phyloP scores from a whole-genome alignment of 768 basidiomycete species.

The Porphyrellus cyaneotinctus region DNA sequence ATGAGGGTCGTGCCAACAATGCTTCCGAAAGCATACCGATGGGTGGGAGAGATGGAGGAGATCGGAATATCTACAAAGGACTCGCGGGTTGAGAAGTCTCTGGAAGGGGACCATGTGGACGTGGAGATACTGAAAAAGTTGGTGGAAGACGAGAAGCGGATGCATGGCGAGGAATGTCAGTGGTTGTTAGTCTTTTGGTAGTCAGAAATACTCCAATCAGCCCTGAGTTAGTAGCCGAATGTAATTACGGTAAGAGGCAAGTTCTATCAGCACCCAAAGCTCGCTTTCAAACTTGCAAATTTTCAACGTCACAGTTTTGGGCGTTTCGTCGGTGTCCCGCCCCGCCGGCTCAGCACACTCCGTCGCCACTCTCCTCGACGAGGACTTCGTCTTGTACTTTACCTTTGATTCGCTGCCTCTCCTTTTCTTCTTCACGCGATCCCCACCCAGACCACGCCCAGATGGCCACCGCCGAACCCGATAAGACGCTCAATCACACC shows the following conservation, averaged over 20 bases:
- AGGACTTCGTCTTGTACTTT: slow-evolving; percentile 22
- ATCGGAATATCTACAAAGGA: slow-evolving; percentile 51
- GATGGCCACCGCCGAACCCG: slow-evolving; percentile 25
- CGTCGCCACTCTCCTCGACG: slow-evolving; percentile 6
- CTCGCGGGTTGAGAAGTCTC: slow-evolving; percentile 43
- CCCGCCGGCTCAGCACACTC: slow-evolving; percentile 11
- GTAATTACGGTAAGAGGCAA: slow-evolving; percentile 24
- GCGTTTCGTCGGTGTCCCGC: slow-evolving; percentile 9
- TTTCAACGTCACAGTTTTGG: slow-evolving; percentile 23
- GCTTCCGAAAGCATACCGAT: slow-evolving; percentile 62
- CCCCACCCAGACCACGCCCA: slow-evolving; percentile 1
- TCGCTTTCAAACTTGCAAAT: slow-evolving; percentile 22
- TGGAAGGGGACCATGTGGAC: slow-evolving; percentile 38
- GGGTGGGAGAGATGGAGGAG: slow-evolving; percentile 62
- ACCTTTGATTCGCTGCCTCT: slow-evolving; percentile 4
- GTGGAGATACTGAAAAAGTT: slow-evolving; percentile 40
- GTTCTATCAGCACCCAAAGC: slow-evolving; percentile 23
- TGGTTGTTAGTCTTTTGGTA: no score
- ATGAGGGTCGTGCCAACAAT: slow-evolving; percentile 40
- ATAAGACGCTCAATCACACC: slow-evolving; percentile 26
- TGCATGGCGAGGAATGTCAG: neutral
- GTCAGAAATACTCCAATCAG: no score
- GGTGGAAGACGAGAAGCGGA: slow-evolving; percentile 42
- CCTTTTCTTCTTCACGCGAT: slow-evolving; percentile 10
- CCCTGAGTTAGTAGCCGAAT: slow-evolving; percentile 26